phyloP scores from a whole-genome alignment of 208 protist species.

The Leishmania mexicana region DNA sequence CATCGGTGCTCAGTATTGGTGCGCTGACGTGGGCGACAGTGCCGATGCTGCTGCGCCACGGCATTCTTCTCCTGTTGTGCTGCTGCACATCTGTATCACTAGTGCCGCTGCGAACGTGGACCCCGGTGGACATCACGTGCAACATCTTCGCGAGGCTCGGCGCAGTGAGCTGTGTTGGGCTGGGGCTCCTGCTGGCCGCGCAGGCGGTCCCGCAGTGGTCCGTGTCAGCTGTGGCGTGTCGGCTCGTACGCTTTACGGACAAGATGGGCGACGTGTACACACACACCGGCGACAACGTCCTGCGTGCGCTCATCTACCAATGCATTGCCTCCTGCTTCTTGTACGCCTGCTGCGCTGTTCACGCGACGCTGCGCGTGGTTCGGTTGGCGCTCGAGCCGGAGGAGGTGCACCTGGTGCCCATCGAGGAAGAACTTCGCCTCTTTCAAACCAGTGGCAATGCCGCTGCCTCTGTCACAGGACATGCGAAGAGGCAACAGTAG shows the following conservation, averaged over 20 bases:
- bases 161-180: not conserved
- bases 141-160: conserved; percentile 7
- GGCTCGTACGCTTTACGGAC: not conserved
- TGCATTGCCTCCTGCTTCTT: conserved; percentile 14
- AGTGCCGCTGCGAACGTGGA: conserved; percentile 9
- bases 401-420: conserved; percentile 31
- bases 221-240: not conserved
- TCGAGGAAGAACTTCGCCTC: conserved; percentile 28
- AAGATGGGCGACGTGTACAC: conserved; percentile 16
- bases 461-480: not conserved
- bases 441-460: not conserved
- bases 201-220: conserved; percentile 7
- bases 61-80: not conserved
- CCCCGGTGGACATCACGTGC: not conserved
- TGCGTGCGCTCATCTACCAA: conserved; percentile 25
- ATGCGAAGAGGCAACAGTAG: not conserved
- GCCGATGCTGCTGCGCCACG: conserved; percentile 6
- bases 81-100: not conserved
- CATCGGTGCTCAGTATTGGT: conserved; percentile 20
- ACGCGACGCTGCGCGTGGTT: conserved; percentile 34
- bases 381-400: conserved; percentile 40
- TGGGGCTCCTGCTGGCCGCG: conserved; percentile 8
- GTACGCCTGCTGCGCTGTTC: conserved; percentile 23
- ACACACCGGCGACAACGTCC: not conserved
- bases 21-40: conserved; percentile 20